Conservation (phyloP, 352 stramenopile genomes). For the Globisporangium camurandrum region DNA sequence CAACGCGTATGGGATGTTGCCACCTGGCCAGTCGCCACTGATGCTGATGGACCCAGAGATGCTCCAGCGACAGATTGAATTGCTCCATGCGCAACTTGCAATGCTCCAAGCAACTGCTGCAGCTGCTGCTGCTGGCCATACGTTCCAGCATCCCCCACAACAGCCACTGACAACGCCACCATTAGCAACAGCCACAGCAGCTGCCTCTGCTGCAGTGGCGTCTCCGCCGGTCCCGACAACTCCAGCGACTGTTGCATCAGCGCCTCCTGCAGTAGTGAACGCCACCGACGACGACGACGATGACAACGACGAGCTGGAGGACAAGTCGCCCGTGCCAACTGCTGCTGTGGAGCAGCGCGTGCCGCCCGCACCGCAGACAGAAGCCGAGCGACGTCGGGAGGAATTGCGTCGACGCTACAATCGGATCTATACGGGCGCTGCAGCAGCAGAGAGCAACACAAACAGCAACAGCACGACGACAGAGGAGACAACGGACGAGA, state of each 20-base stretch:
- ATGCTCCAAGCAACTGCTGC: constrained; percentile 24
- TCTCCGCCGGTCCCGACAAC: neutral
- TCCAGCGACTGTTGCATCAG: neutral
- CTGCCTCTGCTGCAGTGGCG: neutral
- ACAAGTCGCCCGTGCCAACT: constrained; percentile 24
- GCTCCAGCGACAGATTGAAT: constrained; percentile 48
- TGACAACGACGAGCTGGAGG: constrained; percentile 17
- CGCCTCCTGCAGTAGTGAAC: neutral
- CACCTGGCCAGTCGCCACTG: constrained; percentile 8
- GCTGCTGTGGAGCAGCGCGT: constrained; percentile 23
- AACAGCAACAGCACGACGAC: constrained; percentile 12
- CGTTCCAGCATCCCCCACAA: constrained; percentile 4
- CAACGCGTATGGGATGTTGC: no score
- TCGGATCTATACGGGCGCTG: constrained; percentile 35
- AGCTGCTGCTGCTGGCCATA: neutral
- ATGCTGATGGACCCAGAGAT: constrained; percentile 29
- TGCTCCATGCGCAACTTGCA: constrained; percentile 39
- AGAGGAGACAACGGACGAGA: no score
- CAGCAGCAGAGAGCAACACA: constrained; percentile 26
- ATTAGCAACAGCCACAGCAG: neutral
- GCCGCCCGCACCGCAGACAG: constrained; percentile 26
- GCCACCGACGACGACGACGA: neutral
- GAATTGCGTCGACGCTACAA: constrained; percentile 48
- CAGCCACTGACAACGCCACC: constrained; percentile 1
- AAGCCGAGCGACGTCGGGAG: constrained; percentile 40